Evolutionary conservation across 1,139 yeast genomes (phyloP), one percentile per base, ranked within the genome.

Genomic region (Blastobotrys aristatus): DNA sequence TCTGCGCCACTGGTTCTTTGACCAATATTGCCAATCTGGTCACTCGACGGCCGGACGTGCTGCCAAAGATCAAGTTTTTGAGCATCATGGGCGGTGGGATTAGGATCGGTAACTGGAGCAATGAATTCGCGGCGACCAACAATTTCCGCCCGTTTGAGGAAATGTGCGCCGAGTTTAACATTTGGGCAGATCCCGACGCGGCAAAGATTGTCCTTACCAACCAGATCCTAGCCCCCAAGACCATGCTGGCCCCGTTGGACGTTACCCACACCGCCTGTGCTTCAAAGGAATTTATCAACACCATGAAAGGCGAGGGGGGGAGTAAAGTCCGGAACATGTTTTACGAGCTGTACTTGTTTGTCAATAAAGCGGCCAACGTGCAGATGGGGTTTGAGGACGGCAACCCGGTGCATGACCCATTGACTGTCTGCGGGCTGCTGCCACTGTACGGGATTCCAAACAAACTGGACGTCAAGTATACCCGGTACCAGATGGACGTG

Each of bases 161-260:
- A n/a, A n/a, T n/a, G n/a, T n/a, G n/a, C n/a, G 82, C 95, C n/a
- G 96, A 88, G 61, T 88, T 86, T 70, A 88, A 88, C 63, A 72
- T 84, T 41, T 75, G 76, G 69, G 73, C 80, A 43, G 96, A 88
- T 60, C 90, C 96, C 0, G 74, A 74, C 46, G 95, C 96, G 2
- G 86, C 95, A 0, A 66, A 75, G 33, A 61, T 66, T 8, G 73
- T 85, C 2, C 69, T 87, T 4, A 59, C 66, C 13, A 79, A 80
- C 54, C 66, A 68, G 0, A 60, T 64, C 0, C 62, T 84, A 37
- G 65, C 69, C 7, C 63, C 71, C 6, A 83, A 77, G 60, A 72
- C 77, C 10, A 61, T 84, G 3, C 61, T 85, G 48, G 73, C 77
- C 13, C 89, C 95, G 0, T 67, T 87, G 47, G 83, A 87, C 62